Evolutionary conservation across 805 yeast genomes (phyloP).

Genomic region (Trichomonascus vanleenenianus): DNA sequence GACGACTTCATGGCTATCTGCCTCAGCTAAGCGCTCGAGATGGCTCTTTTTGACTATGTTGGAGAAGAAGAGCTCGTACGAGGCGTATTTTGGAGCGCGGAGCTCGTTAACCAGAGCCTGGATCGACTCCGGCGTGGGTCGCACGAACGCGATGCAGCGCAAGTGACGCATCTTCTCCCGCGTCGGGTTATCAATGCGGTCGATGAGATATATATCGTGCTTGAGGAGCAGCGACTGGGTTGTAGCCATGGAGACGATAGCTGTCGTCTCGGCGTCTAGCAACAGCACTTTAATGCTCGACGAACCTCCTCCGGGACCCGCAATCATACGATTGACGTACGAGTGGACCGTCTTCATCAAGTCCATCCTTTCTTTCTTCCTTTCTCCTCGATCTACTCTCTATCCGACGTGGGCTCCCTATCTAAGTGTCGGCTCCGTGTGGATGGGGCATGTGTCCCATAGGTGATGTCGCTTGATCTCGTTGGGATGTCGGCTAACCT

Average conservation of each 20-base stretch:
- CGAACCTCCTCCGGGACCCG: constrained; percentile 15
- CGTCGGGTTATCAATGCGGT: constrained; percentile 47
- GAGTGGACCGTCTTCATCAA: constrained; percentile 30
- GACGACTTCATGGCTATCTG: constrained; percentile 80
- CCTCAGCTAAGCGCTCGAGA: constrained; percentile 80
- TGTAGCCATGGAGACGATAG: constrained; percentile 78
- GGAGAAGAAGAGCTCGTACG: constrained; percentile 69
- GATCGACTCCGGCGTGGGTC: constrained; percentile 63
- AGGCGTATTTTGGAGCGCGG: constrained; percentile 67
- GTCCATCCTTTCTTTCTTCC: constrained; percentile 27
- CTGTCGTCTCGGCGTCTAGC: constrained; percentile 72
- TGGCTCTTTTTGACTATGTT: constrained; percentile 69
- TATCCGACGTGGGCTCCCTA: too few species aligned
- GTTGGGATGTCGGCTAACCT: too few species aligned
- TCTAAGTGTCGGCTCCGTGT: too few species aligned
- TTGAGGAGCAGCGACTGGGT: constrained; percentile 80
- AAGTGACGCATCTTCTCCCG: constrained; percentile 73
- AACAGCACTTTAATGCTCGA: constrained; percentile 60
- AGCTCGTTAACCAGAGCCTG: constrained; percentile 57
- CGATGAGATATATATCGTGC: constrained; percentile 79
- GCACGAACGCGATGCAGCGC: constrained; percentile 69
- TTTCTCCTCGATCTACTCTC: not conserved
- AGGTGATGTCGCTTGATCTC: too few species aligned
- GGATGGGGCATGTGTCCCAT: too few species aligned
- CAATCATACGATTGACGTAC: constrained; percentile 33